A percentile compares a stretch with the other conserved stretches of the same genome.
These are phyloP conservation scores for Termitomyces heimii DNA, from an alignment of 768 basidiomycete genomes.

Conservation along the genomic window DNA sequence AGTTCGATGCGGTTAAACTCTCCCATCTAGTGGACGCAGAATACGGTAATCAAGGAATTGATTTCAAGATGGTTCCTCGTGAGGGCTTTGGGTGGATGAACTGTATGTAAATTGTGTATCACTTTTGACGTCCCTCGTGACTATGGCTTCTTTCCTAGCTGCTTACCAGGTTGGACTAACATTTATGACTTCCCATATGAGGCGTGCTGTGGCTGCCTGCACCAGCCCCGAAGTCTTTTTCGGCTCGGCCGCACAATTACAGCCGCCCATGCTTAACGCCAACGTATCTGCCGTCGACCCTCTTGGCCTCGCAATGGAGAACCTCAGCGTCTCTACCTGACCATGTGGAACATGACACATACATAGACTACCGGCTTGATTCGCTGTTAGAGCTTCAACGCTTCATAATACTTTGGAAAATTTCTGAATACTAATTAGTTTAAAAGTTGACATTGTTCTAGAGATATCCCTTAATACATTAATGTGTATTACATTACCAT, in stretches of 20 bases:
- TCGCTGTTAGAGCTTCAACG: neutral
- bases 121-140: neutral
- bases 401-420: neutral
- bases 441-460: neutral
- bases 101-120: constrained; percentile 39
- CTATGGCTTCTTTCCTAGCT: constrained; percentile 36
- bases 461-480: constrained; percentile 4
- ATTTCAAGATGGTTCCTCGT: constrained; percentile 96
- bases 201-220: constrained; percentile 92
- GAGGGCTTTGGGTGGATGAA: constrained; percentile 99
- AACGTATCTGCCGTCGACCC: constrained; percentile 44
- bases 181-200: constrained; percentile 90
- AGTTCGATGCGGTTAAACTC: constrained; percentile 95
- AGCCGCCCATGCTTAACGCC: constrained; percentile 29
- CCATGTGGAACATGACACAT: neutral
- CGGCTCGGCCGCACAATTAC: constrained; percentile 37
- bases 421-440: neutral
- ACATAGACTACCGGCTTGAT: neutral
- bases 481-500: constrained; percentile 7
- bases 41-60: constrained; percentile 93
- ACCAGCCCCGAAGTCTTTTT: constrained; percentile 92
- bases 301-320: constrained; percentile 61
- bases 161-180: constrained; percentile 96
- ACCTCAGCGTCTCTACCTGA: constrained; percentile 24
- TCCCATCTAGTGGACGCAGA: constrained; percentile 97